Percentiles rank a stretch among this genome's conserved stretches.
phyloP scores from a whole-genome alignment of 495 filamentous ascomycete species.

The Penicillium cataractarum region DNA sequence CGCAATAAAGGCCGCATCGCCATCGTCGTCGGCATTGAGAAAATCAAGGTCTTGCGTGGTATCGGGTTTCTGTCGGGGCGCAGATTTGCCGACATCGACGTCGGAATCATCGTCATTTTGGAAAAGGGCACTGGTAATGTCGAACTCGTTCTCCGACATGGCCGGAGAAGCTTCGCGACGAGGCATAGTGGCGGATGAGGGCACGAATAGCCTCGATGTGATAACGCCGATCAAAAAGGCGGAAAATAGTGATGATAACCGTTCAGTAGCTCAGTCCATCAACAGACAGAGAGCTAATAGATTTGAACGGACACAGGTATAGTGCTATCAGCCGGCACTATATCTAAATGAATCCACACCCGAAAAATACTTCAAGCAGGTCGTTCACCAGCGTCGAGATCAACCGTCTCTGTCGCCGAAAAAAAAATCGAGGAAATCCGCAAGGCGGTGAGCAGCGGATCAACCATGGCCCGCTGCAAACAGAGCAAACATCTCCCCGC shows the following conservation, averaged over 20 bases:
- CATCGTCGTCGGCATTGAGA: slow-evolving; percentile 57
- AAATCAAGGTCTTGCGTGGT: slow-evolving; percentile 49
- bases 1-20: slow-evolving; percentile 89
- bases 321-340: background rate
- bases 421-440: slow-evolving; percentile 32
- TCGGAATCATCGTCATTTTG: slow-evolving; percentile 58
- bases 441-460: slow-evolving; percentile 43
- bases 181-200: slow-evolving; percentile 45
- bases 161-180: slow-evolving; percentile 76
- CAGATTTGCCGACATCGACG: slow-evolving; percentile 31
- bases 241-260: slow-evolving; percentile 17
- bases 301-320: background rate
- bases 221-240: slow-evolving; percentile 21
- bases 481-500: slow-evolving; percentile 42
- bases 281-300: background rate
- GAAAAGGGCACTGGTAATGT: slow-evolving; percentile 83
- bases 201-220: slow-evolving; percentile 6
- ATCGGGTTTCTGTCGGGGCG: slow-evolving; percentile 38
- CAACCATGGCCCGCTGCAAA: slow-evolving; percentile 39
- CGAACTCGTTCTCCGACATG: slow-evolving; percentile 86
- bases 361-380: slow-evolving; percentile 16
- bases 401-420: slow-evolving; percentile 29
- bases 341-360: slow-evolving; percentile 9
- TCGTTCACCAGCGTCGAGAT: slow-evolving; percentile 11
- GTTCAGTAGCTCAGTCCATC: slow-evolving; percentile 10